Evolutionary conservation across 2,329 filamentous ascomycete species (phyloP), one percentile per base, ranked within the genome.

Genomic region (Fusarium sambucinum): DNA sequence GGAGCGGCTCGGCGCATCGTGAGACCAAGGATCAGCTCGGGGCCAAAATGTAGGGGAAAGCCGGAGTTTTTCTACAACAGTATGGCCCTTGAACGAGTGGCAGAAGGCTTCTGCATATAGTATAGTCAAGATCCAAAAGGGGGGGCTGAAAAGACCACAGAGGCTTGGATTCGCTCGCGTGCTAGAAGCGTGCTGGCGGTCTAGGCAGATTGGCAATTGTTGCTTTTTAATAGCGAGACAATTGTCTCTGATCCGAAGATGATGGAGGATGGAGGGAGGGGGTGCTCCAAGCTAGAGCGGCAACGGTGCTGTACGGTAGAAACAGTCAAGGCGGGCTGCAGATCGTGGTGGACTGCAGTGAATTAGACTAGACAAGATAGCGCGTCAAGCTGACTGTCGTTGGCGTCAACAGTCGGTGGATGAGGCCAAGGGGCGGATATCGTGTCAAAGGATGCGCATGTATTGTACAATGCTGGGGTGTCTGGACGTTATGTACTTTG

Each of bases 181-280:
- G 66, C 52, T 63, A 59, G 69, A 55, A 33, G 48, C 57, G 58
- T 47, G 52, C 44, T 64, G 63, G 66, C 52, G 56, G 66, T 67
- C 56, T 60, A 63, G 63, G 66, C 40, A 67, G 48, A 42, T 56
- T 60, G 54, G 42, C 50, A 47, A 53, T 62, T 38, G 44, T 66
- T 73, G 71, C 63, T 70, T 71, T 72, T 72, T 61, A 51, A 51
- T 59, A 50, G 47, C 67, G 61, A 73, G 62, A 74, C 72, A 75
- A 57, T 55, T 69, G 66, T 67, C 63, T 70, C 66, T 68, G 58
- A 63, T 65, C 55, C 48, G 56, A 54, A 58, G 51, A 46, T 27
- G 64, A 53, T 32, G 60, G 59, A 67, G 32, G 61, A 53, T 29
- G 60, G 53, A 58, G 51, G 27, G 44, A 44, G 51, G 40, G 47